These are phyloP conservation scores for Bacterosira constricta DNA, from an alignment of 108 stramenopile species.

Conservation along the genomic window DNA sequence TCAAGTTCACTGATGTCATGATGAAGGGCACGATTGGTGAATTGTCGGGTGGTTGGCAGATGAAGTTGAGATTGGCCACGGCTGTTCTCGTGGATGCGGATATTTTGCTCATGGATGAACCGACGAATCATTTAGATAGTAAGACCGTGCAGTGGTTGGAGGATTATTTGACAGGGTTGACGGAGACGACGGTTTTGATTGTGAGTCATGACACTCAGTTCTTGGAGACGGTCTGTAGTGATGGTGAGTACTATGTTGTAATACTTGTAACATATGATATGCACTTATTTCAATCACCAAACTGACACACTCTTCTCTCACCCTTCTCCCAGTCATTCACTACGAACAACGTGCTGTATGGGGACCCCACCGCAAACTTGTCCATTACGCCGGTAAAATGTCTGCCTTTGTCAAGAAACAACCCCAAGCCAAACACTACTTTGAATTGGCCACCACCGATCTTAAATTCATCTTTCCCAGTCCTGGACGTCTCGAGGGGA, in stretches of 20 bases:
- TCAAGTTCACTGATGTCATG: conserved; percentile 89
- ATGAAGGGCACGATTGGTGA: conserved; percentile 90
- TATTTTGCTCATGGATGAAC: conserved; percentile 93
- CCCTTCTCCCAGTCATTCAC: conserved; percentile 72
- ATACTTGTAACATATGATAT: neutral
- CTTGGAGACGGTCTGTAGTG: conserved; percentile 91
- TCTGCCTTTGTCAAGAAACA: conserved; percentile 87
- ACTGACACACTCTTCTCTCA: neutral
- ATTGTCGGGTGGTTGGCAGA: conserved; percentile 98
- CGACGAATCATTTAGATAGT: conserved; percentile 88
- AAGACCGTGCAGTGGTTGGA: conserved; percentile 90
- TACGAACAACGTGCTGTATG: conserved; percentile 89
- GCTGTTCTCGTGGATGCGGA: conserved; percentile 89
- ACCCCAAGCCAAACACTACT: conserved; percentile 96
- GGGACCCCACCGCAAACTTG: conserved; percentile 92
- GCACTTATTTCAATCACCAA: neutral
- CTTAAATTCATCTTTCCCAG: conserved; percentile 90
- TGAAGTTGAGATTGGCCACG: conserved; percentile 88
- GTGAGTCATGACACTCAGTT: conserved; percentile 96
- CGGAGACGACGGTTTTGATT: conserved; percentile 84
- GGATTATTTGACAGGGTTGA: conserved; percentile 73
- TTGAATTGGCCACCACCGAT: conserved; percentile 88
- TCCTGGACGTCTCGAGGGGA: conserved; percentile 92
- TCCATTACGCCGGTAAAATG: conserved; percentile 92
- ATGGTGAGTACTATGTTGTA: conserved; percentile 42